A percentile compares a stretch with the other conserved stretches of the same genome.
These are phyloP conservation scores for Aureobasidium sp. DNA, from an alignment of 2,329 filamentous ascomycete genomes.

Conservation along the genomic window DNA sequence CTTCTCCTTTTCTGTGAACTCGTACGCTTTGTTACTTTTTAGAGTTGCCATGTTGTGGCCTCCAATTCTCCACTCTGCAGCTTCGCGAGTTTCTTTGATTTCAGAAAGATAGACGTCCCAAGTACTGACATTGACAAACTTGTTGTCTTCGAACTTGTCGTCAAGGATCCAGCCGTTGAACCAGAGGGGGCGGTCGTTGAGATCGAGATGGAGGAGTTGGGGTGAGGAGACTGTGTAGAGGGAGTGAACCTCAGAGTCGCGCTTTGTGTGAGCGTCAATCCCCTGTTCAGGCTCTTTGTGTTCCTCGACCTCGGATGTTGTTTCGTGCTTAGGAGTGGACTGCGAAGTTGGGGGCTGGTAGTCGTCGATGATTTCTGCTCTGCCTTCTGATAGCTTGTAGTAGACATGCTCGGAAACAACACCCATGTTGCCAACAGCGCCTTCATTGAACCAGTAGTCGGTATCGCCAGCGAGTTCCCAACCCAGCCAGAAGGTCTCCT, in stretches of 20 bases:
- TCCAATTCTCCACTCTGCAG: constrained; percentile 27
- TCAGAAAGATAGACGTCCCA: constrained; percentile 31
- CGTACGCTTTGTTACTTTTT: constrained; percentile 21
- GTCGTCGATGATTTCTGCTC: neutral
- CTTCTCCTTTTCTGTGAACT: constrained; percentile 22
- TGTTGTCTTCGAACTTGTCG: constrained; percentile 32
- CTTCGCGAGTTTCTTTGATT: constrained; percentile 18
- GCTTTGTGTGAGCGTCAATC: neutral
- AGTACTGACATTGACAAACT: constrained; percentile 26
- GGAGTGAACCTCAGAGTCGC: neutral
- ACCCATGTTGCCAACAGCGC: constrained; percentile 30
- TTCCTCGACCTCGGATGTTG: neutral
- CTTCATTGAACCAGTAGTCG: constrained; percentile 37
- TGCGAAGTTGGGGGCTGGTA: neutral
- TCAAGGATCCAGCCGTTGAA: constrained; percentile 40
- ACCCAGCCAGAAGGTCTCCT: constrained; percentile 43
- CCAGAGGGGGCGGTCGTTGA: constrained; percentile 35
- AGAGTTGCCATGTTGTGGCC: constrained; percentile 30
- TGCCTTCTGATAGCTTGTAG: neutral
- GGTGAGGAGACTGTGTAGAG: constrained; percentile 33
- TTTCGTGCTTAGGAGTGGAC: neutral
- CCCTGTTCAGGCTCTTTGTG: neutral
- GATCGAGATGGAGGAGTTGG: constrained; percentile 38
- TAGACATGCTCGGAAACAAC: constrained; percentile 42
- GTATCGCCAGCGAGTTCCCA: constrained; percentile 37